Evolutionary conservation across 306 rosid species (phyloP).

Genomic region (Pyrus bretschneideri): DNA sequence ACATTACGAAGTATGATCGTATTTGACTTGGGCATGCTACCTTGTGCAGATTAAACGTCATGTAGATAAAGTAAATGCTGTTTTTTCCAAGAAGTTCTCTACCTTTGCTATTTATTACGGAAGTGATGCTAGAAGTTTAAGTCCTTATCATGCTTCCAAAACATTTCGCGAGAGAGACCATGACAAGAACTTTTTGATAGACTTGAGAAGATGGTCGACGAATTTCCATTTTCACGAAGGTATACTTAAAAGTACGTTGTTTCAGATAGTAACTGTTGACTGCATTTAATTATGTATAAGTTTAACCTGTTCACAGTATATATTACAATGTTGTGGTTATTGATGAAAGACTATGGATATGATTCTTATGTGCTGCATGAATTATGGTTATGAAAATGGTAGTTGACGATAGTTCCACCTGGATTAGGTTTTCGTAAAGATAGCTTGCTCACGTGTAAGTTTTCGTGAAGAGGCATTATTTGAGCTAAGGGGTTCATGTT

Average conservation of each 20-base stretch:
- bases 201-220: slow-evolving; percentile 56
- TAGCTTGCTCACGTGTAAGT: background rate
- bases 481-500: background rate
- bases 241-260: slow-evolving; percentile 5
- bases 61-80: slow-evolving; percentile 32
- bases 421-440: background rate
- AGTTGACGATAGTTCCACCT: background rate
- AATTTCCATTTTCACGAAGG: slow-evolving; percentile 47
- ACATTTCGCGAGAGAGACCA: slow-evolving; percentile 25
- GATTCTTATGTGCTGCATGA: background rate
- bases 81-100: slow-evolving; percentile 45
- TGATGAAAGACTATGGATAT: background rate
- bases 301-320: background rate
- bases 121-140: slow-evolving; percentile 17
- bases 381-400: background rate
- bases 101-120: slow-evolving; percentile 61
- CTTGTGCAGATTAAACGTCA: slow-evolving; percentile 35
- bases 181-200: slow-evolving; percentile 23
- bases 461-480: background rate
- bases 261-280: background rate
- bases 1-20: background rate
- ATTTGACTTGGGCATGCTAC: background rate
- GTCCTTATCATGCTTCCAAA: slow-evolving; percentile 48
- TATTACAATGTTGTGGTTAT: background rate
- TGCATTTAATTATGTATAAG: background rate